phyloP scores from a whole-genome alignment of 345 rosid species.

The Turritis glabra region DNA sequence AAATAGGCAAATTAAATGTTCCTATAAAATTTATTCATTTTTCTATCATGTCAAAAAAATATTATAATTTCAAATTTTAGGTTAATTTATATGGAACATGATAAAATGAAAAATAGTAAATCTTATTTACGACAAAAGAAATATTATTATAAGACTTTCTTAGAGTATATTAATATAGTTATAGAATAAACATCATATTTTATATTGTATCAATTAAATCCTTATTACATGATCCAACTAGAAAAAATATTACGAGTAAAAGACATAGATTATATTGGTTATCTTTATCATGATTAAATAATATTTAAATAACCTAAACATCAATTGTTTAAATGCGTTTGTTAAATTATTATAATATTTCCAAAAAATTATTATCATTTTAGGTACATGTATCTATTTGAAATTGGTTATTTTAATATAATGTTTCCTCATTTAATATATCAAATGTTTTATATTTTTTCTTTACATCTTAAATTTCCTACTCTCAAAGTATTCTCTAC shows the following conservation, averaged over 20 bases:
- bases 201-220: background rate
- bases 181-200: background rate
- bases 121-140: background rate
- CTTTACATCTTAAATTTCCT: too few relatives aligned
- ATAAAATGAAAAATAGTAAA: background rate
- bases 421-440: too few relatives aligned
- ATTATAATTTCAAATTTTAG: background rate
- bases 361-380: too few relatives aligned
- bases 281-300: background rate
- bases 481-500: too few relatives aligned
- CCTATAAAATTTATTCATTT: background rate
- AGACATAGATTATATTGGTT: too few relatives aligned
- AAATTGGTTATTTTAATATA: too few relatives aligned
- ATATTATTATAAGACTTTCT: background rate
- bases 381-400: too few relatives aligned
- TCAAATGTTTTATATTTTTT: too few relatives aligned
- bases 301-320: too few relatives aligned
- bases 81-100: background rate
- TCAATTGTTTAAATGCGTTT: too few relatives aligned
- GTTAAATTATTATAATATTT: too few relatives aligned
- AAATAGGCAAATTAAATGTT: background rate
- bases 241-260: background rate
- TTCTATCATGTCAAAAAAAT: background rate
- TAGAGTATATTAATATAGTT: background rate
- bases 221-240: background rate